Evolutionary conservation across 495 filamentous ascomycete genomes (phyloP).

Genomic region (Talaromyces proteolyticus): DNA sequence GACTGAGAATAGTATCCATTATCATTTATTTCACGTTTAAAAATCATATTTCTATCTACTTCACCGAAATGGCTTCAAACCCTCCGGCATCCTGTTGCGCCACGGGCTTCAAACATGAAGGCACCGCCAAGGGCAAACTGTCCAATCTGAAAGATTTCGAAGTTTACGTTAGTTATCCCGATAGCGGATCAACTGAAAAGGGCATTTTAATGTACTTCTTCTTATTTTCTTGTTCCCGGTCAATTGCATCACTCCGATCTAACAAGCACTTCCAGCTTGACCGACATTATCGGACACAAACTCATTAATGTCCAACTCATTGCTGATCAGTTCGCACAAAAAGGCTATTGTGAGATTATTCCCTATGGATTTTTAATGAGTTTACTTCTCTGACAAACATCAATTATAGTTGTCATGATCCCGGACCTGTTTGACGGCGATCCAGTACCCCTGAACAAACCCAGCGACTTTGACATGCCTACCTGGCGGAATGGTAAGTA

Average conservation of each 20-base stretch:
- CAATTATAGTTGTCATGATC: slow-evolving; percentile 64
- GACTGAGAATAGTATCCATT: too few species aligned
- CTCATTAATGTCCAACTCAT: slow-evolving; percentile 30
- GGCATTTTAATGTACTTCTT: slow-evolving; percentile 15
- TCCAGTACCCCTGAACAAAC: slow-evolving; percentile 21
- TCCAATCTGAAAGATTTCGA: not conserved
- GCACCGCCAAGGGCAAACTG: slow-evolving; percentile 15
- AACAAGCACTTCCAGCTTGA: slow-evolving; percentile 4
- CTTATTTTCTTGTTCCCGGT: not conserved
- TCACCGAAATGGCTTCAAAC: slow-evolving; percentile 46
- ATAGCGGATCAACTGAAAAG: slow-evolving; percentile 14
- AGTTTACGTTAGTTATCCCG: slow-evolving; percentile 21
- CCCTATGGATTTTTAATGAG: too few species aligned
- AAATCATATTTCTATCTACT: too few species aligned
- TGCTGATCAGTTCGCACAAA: slow-evolving; percentile 72
- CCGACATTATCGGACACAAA: slow-evolving; percentile 27
- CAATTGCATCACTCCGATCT: not conserved
- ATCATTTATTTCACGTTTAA: too few species aligned
- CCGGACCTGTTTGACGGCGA: slow-evolving; percentile 44
- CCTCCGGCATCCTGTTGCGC: slow-evolving; percentile 40
- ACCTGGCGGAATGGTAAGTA: slow-evolving; percentile 15
- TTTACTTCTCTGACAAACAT: too few species aligned
- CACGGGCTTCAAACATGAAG: slow-evolving; percentile 29
- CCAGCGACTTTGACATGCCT: slow-evolving; percentile 18
- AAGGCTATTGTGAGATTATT: too few species aligned